Evolutionary conservation across 768 basidiomycete species (phyloP).

Genomic region (Podaxis pistillaris): DNA sequence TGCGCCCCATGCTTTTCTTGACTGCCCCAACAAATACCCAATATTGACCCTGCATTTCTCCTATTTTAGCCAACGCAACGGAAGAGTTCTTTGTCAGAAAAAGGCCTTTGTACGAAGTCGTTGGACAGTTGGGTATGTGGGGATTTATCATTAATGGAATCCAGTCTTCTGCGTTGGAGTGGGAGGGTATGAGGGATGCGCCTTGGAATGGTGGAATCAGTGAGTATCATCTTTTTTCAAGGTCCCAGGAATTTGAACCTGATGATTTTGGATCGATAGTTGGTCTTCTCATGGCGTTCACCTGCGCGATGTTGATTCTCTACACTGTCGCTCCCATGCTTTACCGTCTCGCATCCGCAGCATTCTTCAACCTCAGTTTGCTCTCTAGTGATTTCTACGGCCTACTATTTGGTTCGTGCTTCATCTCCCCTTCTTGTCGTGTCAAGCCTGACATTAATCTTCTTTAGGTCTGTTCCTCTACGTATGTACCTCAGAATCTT

Average conservation of each 20-base stretch:
- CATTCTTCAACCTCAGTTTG: constrained; percentile 81
- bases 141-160: constrained; percentile 77
- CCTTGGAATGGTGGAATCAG: constrained; percentile 75
- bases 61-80: constrained; percentile 70
- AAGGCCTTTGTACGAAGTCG: constrained; percentile 81
- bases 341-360: constrained; percentile 82
- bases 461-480: constrained; percentile 48
- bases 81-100: constrained; percentile 85
- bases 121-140: constrained; percentile 86
- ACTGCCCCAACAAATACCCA: not conserved
- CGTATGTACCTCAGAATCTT: constrained; percentile 28
- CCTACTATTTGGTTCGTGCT: constrained; percentile 62
- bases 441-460: constrained; percentile 2
- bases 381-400: constrained; percentile 91
- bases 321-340: constrained; percentile 86
- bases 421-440: constrained; percentile 17
- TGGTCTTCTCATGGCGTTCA: constrained; percentile 38
- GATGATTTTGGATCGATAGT: constrained; percentile 27
- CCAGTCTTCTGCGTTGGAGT: constrained; percentile 76
- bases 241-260: not conserved
- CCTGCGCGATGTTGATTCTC: constrained; percentile 75
- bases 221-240: constrained; percentile 31
- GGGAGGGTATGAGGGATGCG: constrained; percentile 58
- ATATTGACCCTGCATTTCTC: not conserved
- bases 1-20: constrained; percentile 34